Percentiles rank a stretch among this genome's conserved stretches.
Conservation (phyloP, 2,329 filamentous ascomycete species). For the Piedraia hortae region DNA sequence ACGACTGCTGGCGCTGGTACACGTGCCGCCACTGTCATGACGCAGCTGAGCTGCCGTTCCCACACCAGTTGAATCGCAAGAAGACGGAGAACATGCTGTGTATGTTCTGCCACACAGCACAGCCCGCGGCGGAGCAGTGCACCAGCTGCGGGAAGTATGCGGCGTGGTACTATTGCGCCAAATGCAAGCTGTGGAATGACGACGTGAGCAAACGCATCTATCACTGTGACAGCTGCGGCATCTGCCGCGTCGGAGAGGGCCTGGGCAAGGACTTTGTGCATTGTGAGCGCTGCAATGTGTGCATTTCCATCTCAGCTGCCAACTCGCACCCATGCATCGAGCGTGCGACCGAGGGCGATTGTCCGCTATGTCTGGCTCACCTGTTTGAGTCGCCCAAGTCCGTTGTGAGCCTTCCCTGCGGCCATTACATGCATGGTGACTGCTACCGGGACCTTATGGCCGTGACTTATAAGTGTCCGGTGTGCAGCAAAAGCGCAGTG, state of each 20-base stretch:
- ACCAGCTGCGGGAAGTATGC: conserved; percentile 46
- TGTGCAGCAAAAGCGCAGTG: conserved; percentile 85
- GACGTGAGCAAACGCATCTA: conserved; percentile 78
- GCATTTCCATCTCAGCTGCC: conserved; percentile 68
- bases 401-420: conserved; percentile 84
- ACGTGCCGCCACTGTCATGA: conserved; percentile 91
- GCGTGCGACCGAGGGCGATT: conserved; percentile 78
- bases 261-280: conserved; percentile 94
- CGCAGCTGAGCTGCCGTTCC: conserved; percentile 28
- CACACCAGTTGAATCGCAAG: conserved; percentile 37
- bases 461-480: conserved; percentile 80
- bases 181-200: conserved; percentile 95
- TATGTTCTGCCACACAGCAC: conserved; percentile 75
- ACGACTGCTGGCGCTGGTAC: conserved; percentile 72
- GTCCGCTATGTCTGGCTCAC: conserved; percentile 87
- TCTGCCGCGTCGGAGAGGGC: conserved; percentile 72
- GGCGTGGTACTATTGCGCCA: conserved; percentile 74
- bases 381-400: conserved; percentile 76
- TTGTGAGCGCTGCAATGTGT: conserved; percentile 91
- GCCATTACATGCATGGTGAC: conserved; percentile 76
- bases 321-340: conserved; percentile 82
- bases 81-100: conserved; percentile 90
- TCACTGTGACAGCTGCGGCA: conserved; percentile 85
- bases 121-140: conserved; percentile 56
- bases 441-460: conserved; percentile 77